Evolutionary conservation across 306 rosid genomes (phyloP).

Genomic region (Purshia tridentata): DNA sequence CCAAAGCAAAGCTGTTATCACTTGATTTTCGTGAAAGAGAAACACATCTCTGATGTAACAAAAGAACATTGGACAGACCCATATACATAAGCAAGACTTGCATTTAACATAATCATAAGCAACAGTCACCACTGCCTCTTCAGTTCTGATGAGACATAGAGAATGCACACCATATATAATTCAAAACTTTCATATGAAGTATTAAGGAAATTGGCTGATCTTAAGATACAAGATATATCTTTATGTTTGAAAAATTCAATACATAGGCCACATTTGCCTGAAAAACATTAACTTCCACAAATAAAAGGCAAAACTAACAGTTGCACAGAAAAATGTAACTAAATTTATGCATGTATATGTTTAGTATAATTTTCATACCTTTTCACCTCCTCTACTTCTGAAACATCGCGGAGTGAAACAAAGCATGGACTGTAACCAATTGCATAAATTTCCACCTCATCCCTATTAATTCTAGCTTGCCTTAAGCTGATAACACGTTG

Average conservation of each 20-base stretch:
- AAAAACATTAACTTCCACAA: neutral
- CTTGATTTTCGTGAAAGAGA: too few relatives aligned
- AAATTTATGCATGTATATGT: neutral
- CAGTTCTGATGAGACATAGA: neutral
- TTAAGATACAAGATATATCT: neutral
- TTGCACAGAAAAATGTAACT: neutral
- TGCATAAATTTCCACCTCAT: neutral
- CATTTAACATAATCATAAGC: neutral
- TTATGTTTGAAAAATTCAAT: neutral
- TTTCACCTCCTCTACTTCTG: neutral
- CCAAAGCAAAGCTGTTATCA: neutral
- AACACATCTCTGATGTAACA: neutral
- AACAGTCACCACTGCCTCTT: neutral
- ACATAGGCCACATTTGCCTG: neutral
- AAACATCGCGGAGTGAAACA: slow-evolving; percentile 3
- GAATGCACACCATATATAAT: neutral
- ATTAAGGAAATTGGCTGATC: neutral
- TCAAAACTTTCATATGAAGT: neutral
- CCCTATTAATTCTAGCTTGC: neutral
- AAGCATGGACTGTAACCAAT: slow-evolving; percentile 1
- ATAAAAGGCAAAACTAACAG: neutral
- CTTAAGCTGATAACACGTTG: neutral
- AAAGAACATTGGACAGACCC: neutral
- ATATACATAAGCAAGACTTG: neutral
- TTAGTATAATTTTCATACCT: neutral